Percentiles rank a stretch among this genome's conserved stretches.
phyloP scores from a whole-genome alignment of 208 protist species.

The Trypanosoma congolense region DNA sequence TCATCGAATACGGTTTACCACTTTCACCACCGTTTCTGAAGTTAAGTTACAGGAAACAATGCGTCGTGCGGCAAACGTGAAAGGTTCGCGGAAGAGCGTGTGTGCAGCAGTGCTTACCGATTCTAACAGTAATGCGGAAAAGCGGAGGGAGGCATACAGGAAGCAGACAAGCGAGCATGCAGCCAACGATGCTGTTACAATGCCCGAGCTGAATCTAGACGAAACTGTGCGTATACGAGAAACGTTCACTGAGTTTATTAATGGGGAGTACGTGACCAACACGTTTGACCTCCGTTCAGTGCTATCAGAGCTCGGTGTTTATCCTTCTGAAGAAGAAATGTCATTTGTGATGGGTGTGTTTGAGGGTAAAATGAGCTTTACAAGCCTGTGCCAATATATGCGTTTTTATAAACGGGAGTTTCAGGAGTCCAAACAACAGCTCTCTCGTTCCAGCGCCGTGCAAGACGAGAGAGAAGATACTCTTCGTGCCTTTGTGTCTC shows the following conservation, averaged over 20 bases:
- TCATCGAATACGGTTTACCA: no score
- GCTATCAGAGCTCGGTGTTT: slow-evolving; percentile 64
- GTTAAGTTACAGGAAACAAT: no score
- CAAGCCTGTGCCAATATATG: slow-evolving; percentile 61
- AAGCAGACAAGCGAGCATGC: slow-evolving; percentile 9
- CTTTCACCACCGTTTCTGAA: no score
- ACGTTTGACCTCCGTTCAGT: slow-evolving; percentile 68
- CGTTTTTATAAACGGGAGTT: slow-evolving; percentile 79
- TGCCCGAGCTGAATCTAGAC: slow-evolving; percentile 69
- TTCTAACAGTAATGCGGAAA: slow-evolving; percentile 2
- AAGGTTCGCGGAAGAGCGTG: no score
- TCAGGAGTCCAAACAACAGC: slow-evolving; percentile 15
- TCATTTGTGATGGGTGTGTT: slow-evolving; percentile 43
- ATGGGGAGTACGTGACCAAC: slow-evolving; percentile 68
- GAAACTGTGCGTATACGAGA: slow-evolving; percentile 52
- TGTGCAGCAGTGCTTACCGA: background rate
- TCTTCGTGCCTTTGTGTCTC: slow-evolving; percentile 68
- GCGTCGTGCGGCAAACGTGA: no score
- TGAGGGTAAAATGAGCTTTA: slow-evolving; percentile 59
- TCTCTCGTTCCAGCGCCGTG: slow-evolving; percentile 3
- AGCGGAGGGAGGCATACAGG: background rate
- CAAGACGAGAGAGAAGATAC: slow-evolving; percentile 50
- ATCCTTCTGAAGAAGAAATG: slow-evolving; percentile 69
- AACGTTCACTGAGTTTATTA: slow-evolving; percentile 37
- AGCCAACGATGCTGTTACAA: slow-evolving; percentile 17